A percentile compares a stretch with the other conserved stretches of the same genome.
Evolutionary conservation across 768 basidiomycete genomes (phyloP).

Genomic region (Leccinum olivaceopallidum): DNA sequence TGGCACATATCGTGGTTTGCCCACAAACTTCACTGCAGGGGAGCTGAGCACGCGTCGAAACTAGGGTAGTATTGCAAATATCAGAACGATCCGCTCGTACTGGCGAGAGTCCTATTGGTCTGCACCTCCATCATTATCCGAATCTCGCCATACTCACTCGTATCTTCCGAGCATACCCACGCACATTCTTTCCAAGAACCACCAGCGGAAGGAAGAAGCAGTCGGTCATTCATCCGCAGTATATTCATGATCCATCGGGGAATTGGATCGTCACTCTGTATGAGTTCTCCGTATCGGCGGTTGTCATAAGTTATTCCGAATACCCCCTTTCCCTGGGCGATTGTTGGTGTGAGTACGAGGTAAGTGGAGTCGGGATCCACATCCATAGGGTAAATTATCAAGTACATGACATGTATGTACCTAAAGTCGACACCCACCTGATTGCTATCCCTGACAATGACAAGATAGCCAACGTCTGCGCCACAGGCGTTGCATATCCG

Average conservation of each 20-base stretch:
- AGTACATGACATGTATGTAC: constrained; percentile 2
- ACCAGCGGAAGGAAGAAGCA: background rate
- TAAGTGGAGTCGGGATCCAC: constrained; percentile 6
- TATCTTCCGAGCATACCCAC: background rate
- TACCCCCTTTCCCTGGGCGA: background rate
- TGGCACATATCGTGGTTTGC: constrained; percentile 4
- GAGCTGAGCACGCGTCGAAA: background rate
- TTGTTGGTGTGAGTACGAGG: background rate
- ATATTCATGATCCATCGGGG: background rate
- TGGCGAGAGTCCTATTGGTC: constrained; percentile 10
- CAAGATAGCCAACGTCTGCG: constrained; percentile 7
- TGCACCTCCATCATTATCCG: constrained; percentile 5
- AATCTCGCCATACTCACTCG: constrained; percentile 4
- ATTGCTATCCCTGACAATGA: background rate
- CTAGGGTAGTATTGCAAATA: constrained; percentile 8
- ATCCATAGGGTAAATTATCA: constrained; percentile 6
- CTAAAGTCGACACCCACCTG: constrained; percentile 6
- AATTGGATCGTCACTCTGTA: constrained; percentile 3
- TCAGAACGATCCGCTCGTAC: constrained; percentile 14
- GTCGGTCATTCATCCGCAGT: background rate
- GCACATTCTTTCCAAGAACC: constrained; percentile 4
- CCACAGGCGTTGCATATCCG: constrained; percentile 6
- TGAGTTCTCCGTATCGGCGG: background rate
- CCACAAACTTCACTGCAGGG: background rate
- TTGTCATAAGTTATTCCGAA: background rate